phyloP scores from a whole-genome alignment of 495 filamentous ascomycete genomes.

The Penicillium herquei region DNA sequence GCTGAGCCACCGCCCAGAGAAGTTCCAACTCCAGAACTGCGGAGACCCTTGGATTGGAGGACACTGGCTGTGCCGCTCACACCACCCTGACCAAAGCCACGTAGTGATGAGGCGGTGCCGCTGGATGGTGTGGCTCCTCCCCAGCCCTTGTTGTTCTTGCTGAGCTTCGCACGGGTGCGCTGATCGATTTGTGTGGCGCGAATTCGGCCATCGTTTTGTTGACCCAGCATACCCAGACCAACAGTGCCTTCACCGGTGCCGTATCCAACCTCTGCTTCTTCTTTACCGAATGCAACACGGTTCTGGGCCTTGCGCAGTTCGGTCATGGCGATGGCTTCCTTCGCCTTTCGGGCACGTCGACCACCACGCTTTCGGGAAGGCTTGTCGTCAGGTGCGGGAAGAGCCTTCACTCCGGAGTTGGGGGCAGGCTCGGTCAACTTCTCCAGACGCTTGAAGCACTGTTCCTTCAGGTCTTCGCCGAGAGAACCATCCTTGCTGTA shows the following conservation, averaged over 20 bases:
- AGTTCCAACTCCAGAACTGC: constrained; percentile 71
- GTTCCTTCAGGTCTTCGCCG: constrained; percentile 78
- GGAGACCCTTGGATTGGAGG: constrained; percentile 69
- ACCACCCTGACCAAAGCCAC: constrained; percentile 67
- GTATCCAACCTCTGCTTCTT: constrained; percentile 93
- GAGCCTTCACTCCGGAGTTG: constrained; percentile 81
- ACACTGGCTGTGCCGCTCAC: constrained; percentile 60
- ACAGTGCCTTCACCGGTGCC: constrained; percentile 81
- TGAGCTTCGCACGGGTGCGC: constrained; percentile 85
- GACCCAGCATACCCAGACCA: constrained; percentile 93
- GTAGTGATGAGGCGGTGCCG: constrained; percentile 70
- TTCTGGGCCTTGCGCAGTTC: constrained; percentile 96
- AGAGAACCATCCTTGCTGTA: constrained; percentile 75
- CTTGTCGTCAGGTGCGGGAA: constrained; percentile 95
- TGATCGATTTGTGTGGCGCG: constrained; percentile 88
- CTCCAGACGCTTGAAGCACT: constrained; percentile 84
- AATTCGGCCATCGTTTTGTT: constrained; percentile 80
- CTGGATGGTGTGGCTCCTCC: constrained; percentile 62
- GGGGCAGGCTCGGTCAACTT: constrained; percentile 93
- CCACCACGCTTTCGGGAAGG: constrained; percentile 91
- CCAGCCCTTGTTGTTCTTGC: constrained; percentile 96
- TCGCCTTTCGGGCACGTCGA: constrained; percentile 86
- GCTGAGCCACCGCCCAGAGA: constrained; percentile 50
- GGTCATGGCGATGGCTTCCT: constrained; percentile 96
- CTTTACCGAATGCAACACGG: constrained; percentile 91